A percentile compares a stretch with the other conserved stretches of the same genome.
Conservation (phyloP, 352 stramenopile genomes). For the Pythium phragmiticola region DNA sequence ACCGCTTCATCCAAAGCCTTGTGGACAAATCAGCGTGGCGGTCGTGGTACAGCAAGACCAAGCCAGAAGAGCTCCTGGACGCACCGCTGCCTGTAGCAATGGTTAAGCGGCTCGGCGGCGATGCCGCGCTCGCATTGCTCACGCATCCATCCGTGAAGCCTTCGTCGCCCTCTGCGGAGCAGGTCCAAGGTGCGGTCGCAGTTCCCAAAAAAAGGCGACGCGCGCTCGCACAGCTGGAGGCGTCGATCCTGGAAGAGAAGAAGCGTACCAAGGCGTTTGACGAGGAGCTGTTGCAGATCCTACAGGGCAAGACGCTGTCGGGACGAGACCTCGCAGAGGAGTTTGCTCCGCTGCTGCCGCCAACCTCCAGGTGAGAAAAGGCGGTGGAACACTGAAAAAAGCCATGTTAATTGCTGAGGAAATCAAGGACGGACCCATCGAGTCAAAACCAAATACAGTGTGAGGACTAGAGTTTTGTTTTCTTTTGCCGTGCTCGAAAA, state of each 20-base stretch:
- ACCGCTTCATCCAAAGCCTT: constrained; percentile 48
- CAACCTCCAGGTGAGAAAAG: not conserved
- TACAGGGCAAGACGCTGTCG: constrained; percentile 57
- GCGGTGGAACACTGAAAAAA: not conserved
- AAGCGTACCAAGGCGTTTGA: constrained; percentile 43
- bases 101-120: constrained; percentile 23
- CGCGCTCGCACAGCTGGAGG: constrained; percentile 18
- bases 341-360: constrained; percentile 30
- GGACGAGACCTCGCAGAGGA: constrained; percentile 50
- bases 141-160: not conserved
- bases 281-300: constrained; percentile 50
- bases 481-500: too few species aligned
- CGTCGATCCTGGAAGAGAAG: constrained; percentile 39
- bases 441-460: not conserved
- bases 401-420: not conserved
- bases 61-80: constrained; percentile 47
- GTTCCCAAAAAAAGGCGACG: constrained; percentile 10
- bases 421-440: not conserved
- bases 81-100: constrained; percentile 40
- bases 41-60: constrained; percentile 54
- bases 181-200: not conserved
- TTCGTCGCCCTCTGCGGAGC: not conserved
- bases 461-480: not conserved
- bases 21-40: constrained; percentile 47
- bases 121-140: constrained; percentile 12